Percentiles rank a stretch among this genome's conserved stretches.
Evolutionary conservation across 2,329 filamentous ascomycete genomes (phyloP).

Genomic region (Aspergillus alliaceus): DNA sequence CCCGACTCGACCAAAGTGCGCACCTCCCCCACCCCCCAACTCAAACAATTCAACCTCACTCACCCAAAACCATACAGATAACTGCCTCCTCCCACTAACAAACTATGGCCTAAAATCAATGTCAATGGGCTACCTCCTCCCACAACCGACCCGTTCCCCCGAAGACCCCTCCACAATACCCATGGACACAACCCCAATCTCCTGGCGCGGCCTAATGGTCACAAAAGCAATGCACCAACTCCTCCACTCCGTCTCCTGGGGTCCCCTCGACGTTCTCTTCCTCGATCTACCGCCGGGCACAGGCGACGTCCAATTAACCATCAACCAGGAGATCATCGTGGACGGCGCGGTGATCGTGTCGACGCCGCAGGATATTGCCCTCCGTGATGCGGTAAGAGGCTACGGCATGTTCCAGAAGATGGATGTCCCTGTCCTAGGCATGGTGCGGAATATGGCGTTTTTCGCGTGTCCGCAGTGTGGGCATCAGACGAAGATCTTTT

Average conservation of each 20-base stretch:
- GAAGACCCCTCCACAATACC: slow-evolving; percentile 18
- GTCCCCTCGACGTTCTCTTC: slow-evolving; percentile 80
- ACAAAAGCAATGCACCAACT: slow-evolving; percentile 97
- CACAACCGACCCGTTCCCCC: slow-evolving; percentile 1
- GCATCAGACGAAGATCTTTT: slow-evolving; percentile 74
- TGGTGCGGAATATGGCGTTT: slow-evolving; percentile 89
- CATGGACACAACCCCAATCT: slow-evolving; percentile 68
- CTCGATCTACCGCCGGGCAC: slow-evolving; percentile 92
- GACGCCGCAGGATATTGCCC: slow-evolving; percentile 88
- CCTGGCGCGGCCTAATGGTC: slow-evolving; percentile 96
- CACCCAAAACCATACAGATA: slow-evolving; percentile 24
- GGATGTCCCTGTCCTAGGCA: slow-evolving; percentile 72
- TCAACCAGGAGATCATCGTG: slow-evolving; percentile 88
- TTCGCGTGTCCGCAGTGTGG: slow-evolving; percentile 79
- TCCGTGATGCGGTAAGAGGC: slow-evolving; percentile 88
- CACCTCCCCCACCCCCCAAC: slow-evolving; percentile 18
- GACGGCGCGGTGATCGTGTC: slow-evolving; percentile 84
- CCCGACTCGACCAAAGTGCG: slow-evolving; percentile 70
- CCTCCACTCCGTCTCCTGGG: slow-evolving; percentile 94
- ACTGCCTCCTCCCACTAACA: slow-evolving; percentile 75
- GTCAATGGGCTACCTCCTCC: slow-evolving; percentile 73
- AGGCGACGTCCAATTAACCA: slow-evolving; percentile 93
- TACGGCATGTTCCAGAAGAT: slow-evolving; percentile 92
- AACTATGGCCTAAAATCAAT: slow-evolving; percentile 97
- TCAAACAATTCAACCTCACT: background rate